phyloP scores from a whole-genome alignment of 2,329 filamentous ascomycete species.

The Hypoxylon rubiginosum region DNA sequence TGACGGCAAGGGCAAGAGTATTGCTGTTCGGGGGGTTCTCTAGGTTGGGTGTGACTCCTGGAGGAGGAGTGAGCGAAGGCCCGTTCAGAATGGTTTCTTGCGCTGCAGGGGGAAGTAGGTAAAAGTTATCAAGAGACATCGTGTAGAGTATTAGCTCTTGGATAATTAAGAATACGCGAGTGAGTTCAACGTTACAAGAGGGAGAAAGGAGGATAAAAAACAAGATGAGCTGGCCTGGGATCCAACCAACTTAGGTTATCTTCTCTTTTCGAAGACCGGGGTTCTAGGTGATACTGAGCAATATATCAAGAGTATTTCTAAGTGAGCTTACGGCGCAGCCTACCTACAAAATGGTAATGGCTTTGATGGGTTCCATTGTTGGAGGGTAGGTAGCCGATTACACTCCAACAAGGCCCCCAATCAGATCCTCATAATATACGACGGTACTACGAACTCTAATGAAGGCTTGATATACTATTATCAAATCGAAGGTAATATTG shows the following conservation, averaged over 20 bases:
- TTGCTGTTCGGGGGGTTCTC: slow-evolving; percentile 11
- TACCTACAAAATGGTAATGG: not conserved
- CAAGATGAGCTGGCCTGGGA: not conserved
- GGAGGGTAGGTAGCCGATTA: too few relatives aligned
- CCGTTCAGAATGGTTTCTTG: slow-evolving; percentile 2
- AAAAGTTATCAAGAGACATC: slow-evolving; percentile 1
- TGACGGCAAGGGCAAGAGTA: not conserved
- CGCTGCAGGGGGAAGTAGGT: not conserved
- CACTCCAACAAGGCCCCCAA: not conserved
- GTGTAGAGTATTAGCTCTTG: not conserved
- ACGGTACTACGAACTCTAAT: not conserved
- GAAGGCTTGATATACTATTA: not conserved
- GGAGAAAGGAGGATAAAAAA: not conserved
- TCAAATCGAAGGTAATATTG: not conserved
- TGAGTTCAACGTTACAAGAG: not conserved
- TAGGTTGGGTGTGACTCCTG: slow-evolving; percentile 2
- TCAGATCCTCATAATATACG: not conserved
- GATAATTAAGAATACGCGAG: not conserved
- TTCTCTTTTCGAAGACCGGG: too few relatives aligned
- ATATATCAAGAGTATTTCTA: not conserved
- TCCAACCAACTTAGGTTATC: not conserved
- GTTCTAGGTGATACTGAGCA: too few relatives aligned
- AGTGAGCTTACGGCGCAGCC: not conserved
- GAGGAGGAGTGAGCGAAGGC: not conserved
- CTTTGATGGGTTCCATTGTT: too few relatives aligned